A percentile compares a stretch with the other conserved stretches of the same genome.
Evolutionary conservation across 1,284 basidiomycete species (phyloP).

Genomic region (Naganishia sp.): DNA sequence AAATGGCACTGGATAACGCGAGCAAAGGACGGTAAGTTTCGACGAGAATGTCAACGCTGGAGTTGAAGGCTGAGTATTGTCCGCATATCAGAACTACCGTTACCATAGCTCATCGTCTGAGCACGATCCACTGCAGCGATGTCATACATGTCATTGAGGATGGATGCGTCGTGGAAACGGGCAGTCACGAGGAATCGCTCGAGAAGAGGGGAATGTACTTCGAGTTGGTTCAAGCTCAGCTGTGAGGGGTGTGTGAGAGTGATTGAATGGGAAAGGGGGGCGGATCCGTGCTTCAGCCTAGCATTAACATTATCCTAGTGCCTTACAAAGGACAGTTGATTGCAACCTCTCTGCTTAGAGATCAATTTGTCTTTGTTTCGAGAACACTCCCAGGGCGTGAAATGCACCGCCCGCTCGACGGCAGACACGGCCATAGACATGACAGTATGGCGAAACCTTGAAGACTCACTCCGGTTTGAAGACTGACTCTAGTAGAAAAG

Average conservation of each 20-base stretch:
- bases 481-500: too few species aligned
- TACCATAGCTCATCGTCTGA: conserved; percentile 57
- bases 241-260: conserved; percentile 1
- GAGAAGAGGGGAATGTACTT: conserved; percentile 47
- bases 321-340: too few species aligned
- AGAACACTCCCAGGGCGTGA: too few species aligned
- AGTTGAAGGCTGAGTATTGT: neutral
- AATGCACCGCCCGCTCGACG: too few species aligned
- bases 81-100: conserved; percentile 51
- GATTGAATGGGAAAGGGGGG: too few species aligned
- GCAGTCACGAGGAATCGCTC: conserved; percentile 74
- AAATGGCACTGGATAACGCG: conserved; percentile 92
- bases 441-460: too few species aligned
- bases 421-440: too few species aligned
- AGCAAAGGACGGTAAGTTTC: conserved; percentile 58
- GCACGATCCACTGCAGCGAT: conserved; percentile 51
- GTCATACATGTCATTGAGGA: conserved; percentile 76
- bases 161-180: conserved; percentile 78
- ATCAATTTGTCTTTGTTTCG: too few species aligned
- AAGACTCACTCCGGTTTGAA: too few species aligned
- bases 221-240: conserved; percentile 44
- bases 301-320: too few species aligned
- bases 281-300: too few species aligned
- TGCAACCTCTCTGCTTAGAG: too few species aligned
- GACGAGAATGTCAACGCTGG: neutral